Evolutionary conservation across 2,329 filamentous ascomycete species (phyloP).

Genomic region (Corinectria fuckeliana): DNA sequence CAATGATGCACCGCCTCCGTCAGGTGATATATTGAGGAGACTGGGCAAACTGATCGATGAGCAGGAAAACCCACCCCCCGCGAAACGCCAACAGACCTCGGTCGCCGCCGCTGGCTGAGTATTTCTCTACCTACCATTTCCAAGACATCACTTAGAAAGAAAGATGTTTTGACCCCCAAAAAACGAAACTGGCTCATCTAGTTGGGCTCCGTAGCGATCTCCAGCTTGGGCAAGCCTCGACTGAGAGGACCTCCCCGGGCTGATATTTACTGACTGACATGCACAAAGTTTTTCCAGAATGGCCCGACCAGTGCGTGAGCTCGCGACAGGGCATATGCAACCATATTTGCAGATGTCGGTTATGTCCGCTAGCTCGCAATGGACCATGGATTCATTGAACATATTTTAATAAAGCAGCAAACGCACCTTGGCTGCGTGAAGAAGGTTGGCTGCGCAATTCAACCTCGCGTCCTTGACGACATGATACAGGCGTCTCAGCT

Average conservation of each 20-base stretch:
- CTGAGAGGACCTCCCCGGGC: constrained; percentile 10
- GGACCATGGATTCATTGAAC: constrained; percentile 1
- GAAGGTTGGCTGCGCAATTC: neutral
- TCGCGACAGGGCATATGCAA: neutral
- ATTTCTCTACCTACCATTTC: constrained; percentile 17
- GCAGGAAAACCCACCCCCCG: constrained; percentile 48
- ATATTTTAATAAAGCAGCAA: constrained; percentile 12
- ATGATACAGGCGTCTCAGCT: neutral
- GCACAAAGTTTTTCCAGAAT: constrained; percentile 22
- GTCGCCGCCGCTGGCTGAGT: constrained; percentile 49
- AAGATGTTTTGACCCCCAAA: constrained; percentile 16
- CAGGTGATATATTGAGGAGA: constrained; percentile 8
- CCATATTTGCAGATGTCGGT: neutral
- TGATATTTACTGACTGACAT: constrained; percentile 29
- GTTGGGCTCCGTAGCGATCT: constrained; percentile 18
- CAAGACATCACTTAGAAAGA: constrained; percentile 19
- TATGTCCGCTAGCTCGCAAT: neutral
- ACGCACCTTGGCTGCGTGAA: constrained; percentile 7
- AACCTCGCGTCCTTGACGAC: neutral
- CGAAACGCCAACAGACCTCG: constrained; percentile 52
- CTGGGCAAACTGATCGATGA: constrained; percentile 35
- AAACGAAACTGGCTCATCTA: constrained; percentile 14
- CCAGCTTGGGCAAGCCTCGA: constrained; percentile 25
- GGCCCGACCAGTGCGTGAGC: neutral
- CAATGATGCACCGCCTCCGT: constrained; percentile 18